Percentiles rank a stretch among this genome's conserved stretches.
phyloP scores from a whole-genome alignment of 495 filamentous ascomycete genomes.

The Apodospora peruviana region DNA sequence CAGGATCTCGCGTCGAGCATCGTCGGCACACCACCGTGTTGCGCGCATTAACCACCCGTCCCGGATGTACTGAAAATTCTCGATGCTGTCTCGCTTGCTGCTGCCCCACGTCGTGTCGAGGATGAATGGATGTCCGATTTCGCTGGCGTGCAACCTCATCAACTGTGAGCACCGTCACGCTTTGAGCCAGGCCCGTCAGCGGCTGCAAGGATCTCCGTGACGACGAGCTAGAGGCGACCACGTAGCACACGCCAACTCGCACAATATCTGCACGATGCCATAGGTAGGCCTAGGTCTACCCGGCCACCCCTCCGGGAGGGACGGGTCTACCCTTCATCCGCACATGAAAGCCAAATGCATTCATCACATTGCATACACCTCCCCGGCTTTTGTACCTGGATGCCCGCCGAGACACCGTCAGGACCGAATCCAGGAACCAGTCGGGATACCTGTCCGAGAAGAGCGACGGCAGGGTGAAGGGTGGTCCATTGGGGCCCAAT shows the following conservation, averaged over 20 bases:
- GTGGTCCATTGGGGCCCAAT: constrained; percentile 12
- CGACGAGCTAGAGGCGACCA: constrained; percentile 36
- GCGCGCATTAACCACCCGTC: too few species aligned
- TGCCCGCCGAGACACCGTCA: constrained; percentile 4
- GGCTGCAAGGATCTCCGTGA: constrained; percentile 22
- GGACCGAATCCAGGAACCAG: constrained; percentile 13
- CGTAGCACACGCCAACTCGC: constrained; percentile 34
- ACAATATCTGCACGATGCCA: constrained; percentile 15
- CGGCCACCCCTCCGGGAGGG: neutral
- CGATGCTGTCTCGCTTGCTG: constrained; percentile 7
- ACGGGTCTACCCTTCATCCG: constrained; percentile 16
- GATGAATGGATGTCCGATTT: too few species aligned
- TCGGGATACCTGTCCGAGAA: constrained; percentile 7
- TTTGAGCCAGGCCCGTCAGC: too few species aligned
- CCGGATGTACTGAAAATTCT: constrained; percentile 2
- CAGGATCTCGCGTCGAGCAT: too few species aligned
- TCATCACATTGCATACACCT: neutral
- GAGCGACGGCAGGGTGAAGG: neutral
- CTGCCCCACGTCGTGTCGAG: constrained; percentile 11
- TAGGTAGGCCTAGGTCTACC: neutral
- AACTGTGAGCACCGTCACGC: neutral
- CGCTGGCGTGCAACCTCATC: neutral
- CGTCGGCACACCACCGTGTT: too few species aligned
- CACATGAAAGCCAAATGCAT: neutral
- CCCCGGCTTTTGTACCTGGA: neutral